A percentile compares a stretch with the other conserved stretches of the same genome.
Evolutionary conservation across 148 eudicot species (phyloP).

Genomic region (Nepenthes mirabilis): DNA sequence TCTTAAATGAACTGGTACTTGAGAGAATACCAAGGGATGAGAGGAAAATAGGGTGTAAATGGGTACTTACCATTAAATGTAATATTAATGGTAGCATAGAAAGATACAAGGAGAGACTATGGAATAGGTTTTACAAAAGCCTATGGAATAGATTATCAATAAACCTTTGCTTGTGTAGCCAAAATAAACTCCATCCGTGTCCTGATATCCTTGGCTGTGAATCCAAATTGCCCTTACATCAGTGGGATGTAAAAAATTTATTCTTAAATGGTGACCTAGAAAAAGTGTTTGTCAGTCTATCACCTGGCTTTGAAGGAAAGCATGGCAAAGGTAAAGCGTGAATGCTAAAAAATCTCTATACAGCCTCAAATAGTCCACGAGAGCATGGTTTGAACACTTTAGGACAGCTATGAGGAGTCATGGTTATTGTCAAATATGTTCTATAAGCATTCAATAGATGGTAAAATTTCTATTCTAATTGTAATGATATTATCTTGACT

Average conservation of each 20-base stretch:
- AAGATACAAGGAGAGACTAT: too few relatives aligned
- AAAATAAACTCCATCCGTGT: conserved; percentile 5
- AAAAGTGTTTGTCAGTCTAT: conserved; percentile 2
- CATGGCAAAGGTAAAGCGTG: background rate
- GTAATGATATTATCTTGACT: conserved; percentile 8
- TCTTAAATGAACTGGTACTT: background rate
- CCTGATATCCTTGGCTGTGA: background rate
- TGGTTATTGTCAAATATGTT: conserved; percentile 4
- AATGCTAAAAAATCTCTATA: background rate
- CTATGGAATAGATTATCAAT: background rate
- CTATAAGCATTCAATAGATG: background rate
- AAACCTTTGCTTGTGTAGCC: conserved; percentile 1
- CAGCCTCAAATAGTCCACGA: background rate
- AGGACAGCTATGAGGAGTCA: background rate
- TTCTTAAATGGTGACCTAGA: conserved; percentile 5
- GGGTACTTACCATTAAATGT: background rate
- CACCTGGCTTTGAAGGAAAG: background rate
- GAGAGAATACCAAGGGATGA: background rate
- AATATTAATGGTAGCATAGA: too few relatives aligned
- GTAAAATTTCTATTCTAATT: background rate
- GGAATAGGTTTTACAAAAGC: background rate
- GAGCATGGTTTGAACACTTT: conserved; percentile 5
- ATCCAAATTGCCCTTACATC: background rate
- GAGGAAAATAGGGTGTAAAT: background rate
- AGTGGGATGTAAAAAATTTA: background rate